phyloP scores from a whole-genome alignment of 371 early-diverging fungal genomes.

The Mortierella sp. region DNA sequence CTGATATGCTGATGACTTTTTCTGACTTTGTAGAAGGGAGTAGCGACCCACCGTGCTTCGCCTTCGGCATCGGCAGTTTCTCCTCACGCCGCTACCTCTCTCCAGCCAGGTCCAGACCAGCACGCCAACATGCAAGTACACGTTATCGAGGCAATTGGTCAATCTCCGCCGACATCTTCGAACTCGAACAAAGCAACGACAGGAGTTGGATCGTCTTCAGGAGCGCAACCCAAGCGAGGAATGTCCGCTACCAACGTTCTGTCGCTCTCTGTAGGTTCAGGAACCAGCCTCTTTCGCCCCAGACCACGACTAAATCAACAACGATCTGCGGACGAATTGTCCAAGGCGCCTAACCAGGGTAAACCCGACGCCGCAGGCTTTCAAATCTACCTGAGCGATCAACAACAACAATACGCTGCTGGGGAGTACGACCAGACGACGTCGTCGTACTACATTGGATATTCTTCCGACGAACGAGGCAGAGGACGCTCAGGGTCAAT shows the following conservation, averaged over 20 bases:
- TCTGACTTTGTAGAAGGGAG: neutral
- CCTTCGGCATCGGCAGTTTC: neutral
- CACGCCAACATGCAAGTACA: neutral
- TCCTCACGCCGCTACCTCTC: neutral
- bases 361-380: neutral
- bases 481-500: no score
- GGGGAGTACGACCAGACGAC: no score
- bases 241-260: neutral
- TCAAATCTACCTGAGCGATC: neutral
- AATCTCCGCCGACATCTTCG: neutral
- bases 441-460: no score
- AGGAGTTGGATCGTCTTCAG: neutral
- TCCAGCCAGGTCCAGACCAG: neutral
- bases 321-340: slow-evolving; percentile 45
- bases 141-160: neutral
- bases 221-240: slow-evolving; percentile 9
- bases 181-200: neutral
- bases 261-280: slow-evolving; percentile 26
- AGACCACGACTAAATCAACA: slow-evolving; percentile 39
- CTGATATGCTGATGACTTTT: neutral
- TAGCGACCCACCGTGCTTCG: neutral
- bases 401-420: no score
- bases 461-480: no score
- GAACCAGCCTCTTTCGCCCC: slow-evolving; percentile 19
- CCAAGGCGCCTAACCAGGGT: slow-evolving; percentile 6